phyloP scores from a whole-genome alignment of 306 rosid species.

The Dryas drummondii region DNA sequence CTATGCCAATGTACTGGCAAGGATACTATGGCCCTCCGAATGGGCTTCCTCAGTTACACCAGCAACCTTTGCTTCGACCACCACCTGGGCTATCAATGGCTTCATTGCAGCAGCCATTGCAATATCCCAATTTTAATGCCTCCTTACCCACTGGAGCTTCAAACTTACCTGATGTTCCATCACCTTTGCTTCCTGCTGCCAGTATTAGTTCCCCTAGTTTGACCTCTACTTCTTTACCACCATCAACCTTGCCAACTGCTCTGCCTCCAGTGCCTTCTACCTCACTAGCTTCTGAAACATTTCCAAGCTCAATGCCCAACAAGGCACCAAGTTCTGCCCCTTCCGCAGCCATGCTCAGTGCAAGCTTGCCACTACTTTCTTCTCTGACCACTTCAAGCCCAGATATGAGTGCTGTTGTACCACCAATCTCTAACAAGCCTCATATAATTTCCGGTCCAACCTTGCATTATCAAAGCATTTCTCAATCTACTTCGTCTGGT shows the following conservation, averaged over 20 bases:
- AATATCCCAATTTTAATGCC: conserved; percentile 58
- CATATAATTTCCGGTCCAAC: conserved; percentile 47
- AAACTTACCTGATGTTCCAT: conserved; percentile 60
- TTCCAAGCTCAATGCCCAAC: conserved; percentile 48
- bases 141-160: conserved; percentile 61
- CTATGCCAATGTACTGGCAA: conserved; percentile 95
- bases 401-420: conserved; percentile 46
- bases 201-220: conserved; percentile 42
- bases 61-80: conserved; percentile 77
- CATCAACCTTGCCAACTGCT: conserved; percentile 33
- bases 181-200: conserved; percentile 46
- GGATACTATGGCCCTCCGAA: conserved; percentile 87
- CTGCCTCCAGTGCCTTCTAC: conserved; percentile 42
- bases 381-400: conserved; percentile 45
- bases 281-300: conserved; percentile 51
- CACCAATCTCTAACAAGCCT: conserved; percentile 52
- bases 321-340: conserved; percentile 47
- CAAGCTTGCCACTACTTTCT: conserved; percentile 51
- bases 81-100: conserved; percentile 81
- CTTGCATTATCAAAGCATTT: conserved; percentile 50
- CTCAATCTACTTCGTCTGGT: conserved; percentile 51
- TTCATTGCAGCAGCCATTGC: conserved; percentile 79
- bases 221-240: conserved; percentile 41
- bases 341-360: conserved; percentile 38
- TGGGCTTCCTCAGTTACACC: conserved; percentile 79